Evolutionary conservation across 2,329 filamentous ascomycete species (phyloP).

Genomic region (Leptosphaerulina australis): DNA sequence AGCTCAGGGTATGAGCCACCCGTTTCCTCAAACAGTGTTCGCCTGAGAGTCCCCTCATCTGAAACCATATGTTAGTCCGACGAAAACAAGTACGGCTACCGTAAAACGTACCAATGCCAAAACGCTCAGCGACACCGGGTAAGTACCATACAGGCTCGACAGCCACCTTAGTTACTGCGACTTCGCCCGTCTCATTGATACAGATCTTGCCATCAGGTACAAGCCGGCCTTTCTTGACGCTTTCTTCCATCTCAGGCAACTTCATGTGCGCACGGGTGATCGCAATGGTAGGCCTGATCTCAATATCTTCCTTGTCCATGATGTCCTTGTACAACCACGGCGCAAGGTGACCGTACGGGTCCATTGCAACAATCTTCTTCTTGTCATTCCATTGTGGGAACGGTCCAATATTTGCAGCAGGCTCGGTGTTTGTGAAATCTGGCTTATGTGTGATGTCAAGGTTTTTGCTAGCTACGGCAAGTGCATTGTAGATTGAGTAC

Average conservation of each 20-base stretch:
- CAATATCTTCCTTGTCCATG: slow-evolving; percentile 78
- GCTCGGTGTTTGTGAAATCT: slow-evolving; percentile 84
- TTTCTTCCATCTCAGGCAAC: slow-evolving; percentile 91
- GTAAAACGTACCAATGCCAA: slow-evolving; percentile 73
- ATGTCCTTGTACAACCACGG: slow-evolving; percentile 82
- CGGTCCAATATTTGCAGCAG: slow-evolving; percentile 85
- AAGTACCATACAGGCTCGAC: slow-evolving; percentile 80
- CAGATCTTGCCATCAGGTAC: slow-evolving; percentile 86
- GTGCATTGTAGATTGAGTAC: slow-evolving; percentile 93
- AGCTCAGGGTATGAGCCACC: slow-evolving; percentile 96
- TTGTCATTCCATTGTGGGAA: slow-evolving; percentile 88
- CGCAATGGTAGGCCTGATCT: slow-evolving; percentile 88
- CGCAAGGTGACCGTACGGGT: slow-evolving; percentile 86
- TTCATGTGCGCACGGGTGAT: slow-evolving; percentile 95
- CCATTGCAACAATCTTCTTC: slow-evolving; percentile 97
- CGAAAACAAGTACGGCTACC: background rate
- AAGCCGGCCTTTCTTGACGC: slow-evolving; percentile 78
- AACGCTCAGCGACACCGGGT: slow-evolving; percentile 77
- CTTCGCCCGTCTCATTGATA: slow-evolving; percentile 81
- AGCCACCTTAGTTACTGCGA: slow-evolving; percentile 94
- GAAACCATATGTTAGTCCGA: slow-evolving; percentile 32
- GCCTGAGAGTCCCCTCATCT: slow-evolving; percentile 85
- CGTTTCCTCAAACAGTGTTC: slow-evolving; percentile 91
- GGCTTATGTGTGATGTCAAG: slow-evolving; percentile 80
- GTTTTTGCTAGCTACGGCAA: slow-evolving; percentile 90